Evolutionary conservation across 2,329 filamentous ascomycete species (phyloP).

Genomic region (Cordyceps tenuipes): DNA sequence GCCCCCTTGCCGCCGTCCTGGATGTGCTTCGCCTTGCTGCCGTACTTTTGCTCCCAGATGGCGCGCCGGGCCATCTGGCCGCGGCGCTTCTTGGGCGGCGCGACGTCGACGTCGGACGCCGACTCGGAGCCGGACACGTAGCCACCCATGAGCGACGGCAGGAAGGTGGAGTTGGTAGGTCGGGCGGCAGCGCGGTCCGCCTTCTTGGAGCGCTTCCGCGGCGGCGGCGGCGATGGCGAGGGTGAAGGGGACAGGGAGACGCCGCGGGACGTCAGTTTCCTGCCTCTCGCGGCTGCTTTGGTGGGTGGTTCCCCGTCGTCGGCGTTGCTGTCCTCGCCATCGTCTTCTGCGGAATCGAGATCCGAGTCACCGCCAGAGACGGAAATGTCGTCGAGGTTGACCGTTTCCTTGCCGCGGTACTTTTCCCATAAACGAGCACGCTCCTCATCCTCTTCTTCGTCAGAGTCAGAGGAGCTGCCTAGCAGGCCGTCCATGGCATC

Average conservation of each 20-base stretch:
- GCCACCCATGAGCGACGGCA: conserved; percentile 69
- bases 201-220: conserved; percentile 16
- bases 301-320: conserved; percentile 17
- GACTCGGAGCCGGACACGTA: conserved; percentile 72
- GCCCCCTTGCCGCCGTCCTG: conserved; percentile 28
- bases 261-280: conserved; percentile 13
- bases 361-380: conserved; percentile 24
- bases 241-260: conserved; percentile 19
- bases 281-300: conserved; percentile 8
- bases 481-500: conserved; percentile 39
- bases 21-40: conserved; percentile 60
- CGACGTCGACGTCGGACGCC: conserved; percentile 57
- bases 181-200: conserved; percentile 15
- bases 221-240: conserved; percentile 21
- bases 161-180: conserved; percentile 48
- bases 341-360: conserved; percentile 18
- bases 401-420: conserved; percentile 27
- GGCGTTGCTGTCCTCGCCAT: conserved; percentile 19
- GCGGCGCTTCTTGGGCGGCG: conserved; percentile 60
- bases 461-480: conserved; percentile 34
- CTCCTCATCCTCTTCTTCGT: conserved; percentile 27
- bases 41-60: conserved; percentile 76
- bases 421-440: conserved; percentile 26
- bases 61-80: conserved; percentile 72
- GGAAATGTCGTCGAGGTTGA: conserved; percentile 33